Conservation (phyloP, 805 yeast genomes). For the Metschnikowia orientalis region DNA sequence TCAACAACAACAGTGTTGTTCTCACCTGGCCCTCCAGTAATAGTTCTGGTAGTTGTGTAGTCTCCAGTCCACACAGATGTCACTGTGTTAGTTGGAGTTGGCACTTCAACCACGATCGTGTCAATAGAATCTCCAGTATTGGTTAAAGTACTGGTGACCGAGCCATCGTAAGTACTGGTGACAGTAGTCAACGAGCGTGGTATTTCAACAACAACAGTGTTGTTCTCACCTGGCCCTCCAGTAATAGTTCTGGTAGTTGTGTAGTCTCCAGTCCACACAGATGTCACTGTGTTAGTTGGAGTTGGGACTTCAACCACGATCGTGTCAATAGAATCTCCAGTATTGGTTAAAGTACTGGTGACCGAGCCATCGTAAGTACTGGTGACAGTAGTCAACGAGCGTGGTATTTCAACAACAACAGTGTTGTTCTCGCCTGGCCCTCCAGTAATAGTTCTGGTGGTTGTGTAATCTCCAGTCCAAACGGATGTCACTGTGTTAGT, state of each 20-base stretch:
- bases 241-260: slow-evolving; percentile 10
- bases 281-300: slow-evolving; percentile 8
- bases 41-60: slow-evolving; percentile 7
- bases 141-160: not conserved
- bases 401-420: slow-evolving; percentile 13
- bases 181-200: not conserved
- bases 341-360: slow-evolving; percentile 1
- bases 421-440: slow-evolving; percentile 13
- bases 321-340: slow-evolving; percentile 3
- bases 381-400: slow-evolving; percentile 7
- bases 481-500: slow-evolving; percentile 8
- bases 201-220: slow-evolving; percentile 1
- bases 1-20: slow-evolving; percentile 7
- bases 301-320: slow-evolving; percentile 12
- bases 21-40: slow-evolving; percentile 7
- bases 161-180: slow-evolving; percentile 1
- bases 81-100: slow-evolving; percentile 6
- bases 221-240: slow-evolving; percentile 11
- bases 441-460: slow-evolving; percentile 6
- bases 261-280: slow-evolving; percentile 8
- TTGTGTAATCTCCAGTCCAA: slow-evolving; percentile 3
- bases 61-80: slow-evolving; percentile 10
- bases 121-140: not conserved
- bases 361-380: slow-evolving; percentile 9
- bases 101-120: slow-evolving; percentile 12